phyloP scores from a whole-genome alignment of 2,329 filamentous ascomycete genomes.

The Monosporascus sp. region DNA sequence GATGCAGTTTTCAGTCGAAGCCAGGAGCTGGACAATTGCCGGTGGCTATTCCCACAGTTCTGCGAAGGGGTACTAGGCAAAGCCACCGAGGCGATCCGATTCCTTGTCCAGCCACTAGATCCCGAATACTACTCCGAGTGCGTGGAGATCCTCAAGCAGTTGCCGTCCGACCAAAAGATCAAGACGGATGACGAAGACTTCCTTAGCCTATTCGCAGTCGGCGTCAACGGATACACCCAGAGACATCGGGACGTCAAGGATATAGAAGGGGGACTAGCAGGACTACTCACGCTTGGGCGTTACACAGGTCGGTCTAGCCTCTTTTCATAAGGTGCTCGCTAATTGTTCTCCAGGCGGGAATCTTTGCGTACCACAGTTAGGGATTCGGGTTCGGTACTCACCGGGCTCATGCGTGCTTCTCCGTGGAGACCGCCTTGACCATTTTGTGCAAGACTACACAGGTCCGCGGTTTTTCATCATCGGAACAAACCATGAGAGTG shows the following conservation, averaged over 20 bases:
- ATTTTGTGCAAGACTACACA: slow-evolving; percentile 9
- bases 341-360: slow-evolving; percentile 2
- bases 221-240: slow-evolving; percentile 9
- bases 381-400: slow-evolving; percentile 9
- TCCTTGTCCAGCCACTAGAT: slow-evolving; percentile 7
- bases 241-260: slow-evolving; percentile 9
- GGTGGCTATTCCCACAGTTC: slow-evolving; percentile 1
- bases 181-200: slow-evolving; percentile 5
- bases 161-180: background rate
- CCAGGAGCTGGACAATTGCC: background rate
- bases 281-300: slow-evolving; percentile 5
- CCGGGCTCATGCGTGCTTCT: slow-evolving; percentile 13
- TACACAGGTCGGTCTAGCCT: slow-evolving; percentile 1
- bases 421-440: slow-evolving; percentile 8
- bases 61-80: slow-evolving; percentile 3
- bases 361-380: slow-evolving; percentile 12
- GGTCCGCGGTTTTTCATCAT: slow-evolving; percentile 13
- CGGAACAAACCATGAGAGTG: slow-evolving; percentile 13
- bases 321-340: background rate
- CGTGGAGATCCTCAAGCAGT: background rate
- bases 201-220: slow-evolving; percentile 11
- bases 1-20: background rate
- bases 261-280: slow-evolving; percentile 5
- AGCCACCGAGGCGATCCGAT: slow-evolving; percentile 2
- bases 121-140: slow-evolving; percentile 1